These are phyloP conservation scores for Verruconis gallopava DNA, from an alignment of 2,329 filamentous ascomycete species.

Conservation along the genomic window DNA sequence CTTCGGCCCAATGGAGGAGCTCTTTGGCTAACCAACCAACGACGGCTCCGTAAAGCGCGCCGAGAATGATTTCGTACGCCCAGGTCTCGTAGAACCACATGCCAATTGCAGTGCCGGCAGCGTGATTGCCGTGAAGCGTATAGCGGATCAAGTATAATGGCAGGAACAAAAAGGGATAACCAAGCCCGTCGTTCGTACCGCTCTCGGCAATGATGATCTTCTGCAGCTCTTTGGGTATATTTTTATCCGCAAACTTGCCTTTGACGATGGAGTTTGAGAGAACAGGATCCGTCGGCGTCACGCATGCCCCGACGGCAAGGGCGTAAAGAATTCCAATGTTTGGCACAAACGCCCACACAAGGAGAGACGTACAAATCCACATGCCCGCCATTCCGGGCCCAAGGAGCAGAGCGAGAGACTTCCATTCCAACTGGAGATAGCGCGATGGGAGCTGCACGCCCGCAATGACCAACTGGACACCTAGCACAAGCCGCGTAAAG, in stretches of 20 bases:
- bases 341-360: slow-evolving; percentile 42
- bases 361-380: slow-evolving; percentile 46
- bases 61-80: slow-evolving; percentile 45
- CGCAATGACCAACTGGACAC: slow-evolving; percentile 49
- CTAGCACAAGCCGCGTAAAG: slow-evolving; percentile 62
- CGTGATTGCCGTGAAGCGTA: slow-evolving; percentile 23
- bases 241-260: slow-evolving; percentile 50
- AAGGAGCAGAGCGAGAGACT: slow-evolving; percentile 42
- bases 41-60: slow-evolving; percentile 42
- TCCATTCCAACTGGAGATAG: slow-evolving; percentile 38
- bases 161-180: slow-evolving; percentile 48
- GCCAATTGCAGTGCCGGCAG: slow-evolving; percentile 53
- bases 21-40: slow-evolving; percentile 76
- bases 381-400: slow-evolving; percentile 49
- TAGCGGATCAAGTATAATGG: slow-evolving; percentile 45
- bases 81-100: slow-evolving; percentile 55
- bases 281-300: slow-evolving; percentile 50
- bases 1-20: slow-evolving; percentile 71
- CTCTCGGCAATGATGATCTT: slow-evolving; percentile 51
- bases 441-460: slow-evolving; percentile 48
- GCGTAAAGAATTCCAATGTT: slow-evolving; percentile 37
- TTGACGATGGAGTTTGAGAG: slow-evolving; percentile 50
- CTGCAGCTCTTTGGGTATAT: slow-evolving; percentile 42
- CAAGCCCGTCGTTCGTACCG: slow-evolving; percentile 50
- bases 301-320: slow-evolving; percentile 46